Evolutionary conservation across 176 grass and related monocot species (phyloP), one percentile per base, ranked within the genome.

Genomic region (Zea luxurians): DNA sequence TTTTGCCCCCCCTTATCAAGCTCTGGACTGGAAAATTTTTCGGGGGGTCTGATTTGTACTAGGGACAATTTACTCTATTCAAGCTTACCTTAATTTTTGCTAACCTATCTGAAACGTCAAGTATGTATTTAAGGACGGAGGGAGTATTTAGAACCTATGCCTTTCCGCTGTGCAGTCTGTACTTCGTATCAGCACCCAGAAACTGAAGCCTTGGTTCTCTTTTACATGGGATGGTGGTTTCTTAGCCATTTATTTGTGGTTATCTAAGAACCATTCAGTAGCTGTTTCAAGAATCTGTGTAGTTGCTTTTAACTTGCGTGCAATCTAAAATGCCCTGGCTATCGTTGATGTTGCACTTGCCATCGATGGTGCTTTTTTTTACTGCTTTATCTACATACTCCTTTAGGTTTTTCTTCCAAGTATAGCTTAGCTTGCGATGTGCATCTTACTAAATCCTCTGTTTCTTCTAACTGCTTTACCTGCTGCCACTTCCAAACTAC

Each of bases 151-250:
- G 13, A 66, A 37, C 9, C 8, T 15, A 37, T 17, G 27, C 21
- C 16, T 75, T 37, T 15, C 10, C 20, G 66, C 47, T 20, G 10
- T 66, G 35, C n/a, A 11, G 48, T 59, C 57, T 75, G 48, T 65
- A 7, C 36, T 16, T 40, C 42, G 9, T 70, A 74, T 12, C 7
- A 72, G n/a, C 37, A 36, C n/a, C 38, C 3, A 37, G 15, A 74
- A n/a, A 46, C 48, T 48, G 21, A 69, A 70, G 13, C 40, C 37
- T 73, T 34, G 13, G 70, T 45, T 37, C 17, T 65, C 35, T 35
- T 69, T 37, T 38, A 52, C 68, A 73, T 11, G 35, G 48, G 61
- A 73, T 64, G 36, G 35, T 27, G 43, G 18, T 62, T 71, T 63
- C 45, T 13, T 34, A 17, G 41, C 46, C 61, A 15, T 21, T 21